Evolutionary conservation across 352 stramenopile species (phyloP).

Genomic region (Pythium rishiriense): DNA sequence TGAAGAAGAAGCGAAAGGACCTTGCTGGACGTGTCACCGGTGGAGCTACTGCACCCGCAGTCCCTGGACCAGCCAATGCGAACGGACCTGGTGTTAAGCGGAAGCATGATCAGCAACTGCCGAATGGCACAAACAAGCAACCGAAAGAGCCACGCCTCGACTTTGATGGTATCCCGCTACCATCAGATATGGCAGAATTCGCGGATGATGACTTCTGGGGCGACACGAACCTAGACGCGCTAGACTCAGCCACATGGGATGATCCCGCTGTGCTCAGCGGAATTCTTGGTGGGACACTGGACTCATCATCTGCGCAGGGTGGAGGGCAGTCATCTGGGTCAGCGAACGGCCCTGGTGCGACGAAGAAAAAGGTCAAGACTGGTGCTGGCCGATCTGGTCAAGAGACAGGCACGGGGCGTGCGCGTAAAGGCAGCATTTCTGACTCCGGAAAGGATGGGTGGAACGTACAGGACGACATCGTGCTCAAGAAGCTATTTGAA

Average conservation of each 20-base stretch:
- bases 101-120: conserved; percentile 53
- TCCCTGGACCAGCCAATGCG: neutral
- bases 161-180: conserved; percentile 73
- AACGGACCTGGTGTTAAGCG: conserved; percentile 44
- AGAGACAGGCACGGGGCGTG: conserved; percentile 21
- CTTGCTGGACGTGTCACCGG: conserved; percentile 19
- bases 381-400: conserved; percentile 19
- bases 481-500: conserved; percentile 85
- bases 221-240: conserved; percentile 81
- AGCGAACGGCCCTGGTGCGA: conserved; percentile 12
- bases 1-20: conserved; percentile 73
- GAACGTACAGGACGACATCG: conserved; percentile 71
- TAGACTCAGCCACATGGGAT: conserved; percentile 85
- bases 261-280: conserved; percentile 69
- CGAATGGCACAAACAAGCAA: conserved; percentile 11
- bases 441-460: conserved; percentile 54
- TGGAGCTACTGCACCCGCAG: conserved; percentile 14
- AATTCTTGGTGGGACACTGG: conserved; percentile 47
- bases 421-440: conserved; percentile 65
- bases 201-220: conserved; percentile 87
- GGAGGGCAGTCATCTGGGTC: conserved; percentile 20
- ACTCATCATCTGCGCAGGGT: conserved; percentile 9
- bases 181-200: conserved; percentile 63
- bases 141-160: conserved; percentile 74
- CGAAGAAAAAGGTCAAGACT: conserved; percentile 68